A percentile compares a stretch with the other conserved stretches of the same genome.
Conservation (phyloP, 805 yeast species). For the Ogataea nonfermentans region DNA sequence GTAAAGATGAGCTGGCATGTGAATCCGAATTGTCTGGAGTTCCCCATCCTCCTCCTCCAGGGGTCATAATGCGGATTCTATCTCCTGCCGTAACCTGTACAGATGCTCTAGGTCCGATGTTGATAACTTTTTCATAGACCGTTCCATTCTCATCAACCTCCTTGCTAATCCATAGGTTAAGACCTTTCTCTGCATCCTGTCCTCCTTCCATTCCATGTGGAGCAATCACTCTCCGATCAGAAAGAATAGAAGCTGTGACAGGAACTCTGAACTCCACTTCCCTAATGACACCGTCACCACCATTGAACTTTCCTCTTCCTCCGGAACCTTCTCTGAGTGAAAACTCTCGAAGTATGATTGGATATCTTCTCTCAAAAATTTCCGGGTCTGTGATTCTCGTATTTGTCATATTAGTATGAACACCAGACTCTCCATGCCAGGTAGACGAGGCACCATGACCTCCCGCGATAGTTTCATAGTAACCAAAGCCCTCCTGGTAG, state of each 20-base stretch:
- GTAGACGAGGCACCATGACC: conserved; percentile 52
- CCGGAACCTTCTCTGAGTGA: conserved; percentile 43
- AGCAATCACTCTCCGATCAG: conserved; percentile 44
- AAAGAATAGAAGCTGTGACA: conserved; percentile 29
- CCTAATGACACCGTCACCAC: conserved; percentile 47
- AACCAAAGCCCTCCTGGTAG: conserved; percentile 47
- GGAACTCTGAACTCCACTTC: conserved; percentile 14
- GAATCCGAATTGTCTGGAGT: conserved; percentile 19
- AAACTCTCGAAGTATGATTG: conserved; percentile 45
- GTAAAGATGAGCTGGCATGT: not conserved
- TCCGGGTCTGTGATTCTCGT: conserved; percentile 55
- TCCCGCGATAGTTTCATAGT: conserved; percentile 51
- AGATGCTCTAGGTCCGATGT: conserved; percentile 71
- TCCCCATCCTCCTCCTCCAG: conserved; percentile 89
- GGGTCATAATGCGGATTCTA: conserved; percentile 62
- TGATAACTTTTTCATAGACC: conserved; percentile 42
- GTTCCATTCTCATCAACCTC: conserved; percentile 26
- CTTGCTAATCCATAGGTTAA: conserved; percentile 25
- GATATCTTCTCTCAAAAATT: conserved; percentile 49
- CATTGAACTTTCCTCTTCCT: conserved; percentile 44
- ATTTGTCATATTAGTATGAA: conserved; percentile 53
- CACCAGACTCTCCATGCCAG: conserved; percentile 45
- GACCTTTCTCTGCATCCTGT: conserved; percentile 41
- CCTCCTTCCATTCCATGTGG: conserved; percentile 49
- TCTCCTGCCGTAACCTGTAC: conserved; percentile 60